phyloP scores from a whole-genome alignment of 2,329 filamentous ascomycete species.

The Sporothrix pseudoabietina region DNA sequence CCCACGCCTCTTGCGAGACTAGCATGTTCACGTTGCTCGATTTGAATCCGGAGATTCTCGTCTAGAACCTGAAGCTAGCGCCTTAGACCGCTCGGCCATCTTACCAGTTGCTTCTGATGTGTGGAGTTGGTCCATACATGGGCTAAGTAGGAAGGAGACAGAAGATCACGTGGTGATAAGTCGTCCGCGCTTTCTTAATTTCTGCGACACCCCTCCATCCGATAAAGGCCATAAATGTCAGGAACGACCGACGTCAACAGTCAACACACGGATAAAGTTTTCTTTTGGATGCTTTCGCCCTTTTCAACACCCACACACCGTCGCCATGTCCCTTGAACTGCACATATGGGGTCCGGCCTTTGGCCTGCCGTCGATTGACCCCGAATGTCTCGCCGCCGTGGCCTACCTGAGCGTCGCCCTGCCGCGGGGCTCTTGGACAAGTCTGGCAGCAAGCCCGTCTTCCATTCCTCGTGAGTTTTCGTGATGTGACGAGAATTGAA shows the following conservation, averaged over 20 bases:
- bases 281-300: neutral
- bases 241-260: constrained; percentile 5
- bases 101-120: constrained; percentile 14
- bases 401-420: constrained; percentile 71
- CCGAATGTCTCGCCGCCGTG: constrained; percentile 84
- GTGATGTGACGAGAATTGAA: neutral
- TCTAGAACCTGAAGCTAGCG: constrained; percentile 27
- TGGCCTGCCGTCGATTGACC: constrained; percentile 83
- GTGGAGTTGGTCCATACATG: neutral
- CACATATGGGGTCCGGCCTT: constrained; percentile 92
- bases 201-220: constrained; percentile 5
- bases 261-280: neutral
- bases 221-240: neutral
- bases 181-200: neutral
- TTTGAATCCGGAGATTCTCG: constrained; percentile 18
- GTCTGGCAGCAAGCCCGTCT: constrained; percentile 71
- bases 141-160: neutral
- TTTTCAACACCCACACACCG: neutral
- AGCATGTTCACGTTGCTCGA: constrained; percentile 26
- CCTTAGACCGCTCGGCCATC: constrained; percentile 32
- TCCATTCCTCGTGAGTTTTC: constrained; percentile 55
- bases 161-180: constrained; percentile 4
- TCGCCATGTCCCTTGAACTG: constrained; percentile 63
- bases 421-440: constrained; percentile 60
- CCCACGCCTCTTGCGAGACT: constrained; percentile 31